These are phyloP conservation scores for Dioscorea zingiberensis DNA, from an alignment of 106 monocot species.

Conservation along the genomic window DNA sequence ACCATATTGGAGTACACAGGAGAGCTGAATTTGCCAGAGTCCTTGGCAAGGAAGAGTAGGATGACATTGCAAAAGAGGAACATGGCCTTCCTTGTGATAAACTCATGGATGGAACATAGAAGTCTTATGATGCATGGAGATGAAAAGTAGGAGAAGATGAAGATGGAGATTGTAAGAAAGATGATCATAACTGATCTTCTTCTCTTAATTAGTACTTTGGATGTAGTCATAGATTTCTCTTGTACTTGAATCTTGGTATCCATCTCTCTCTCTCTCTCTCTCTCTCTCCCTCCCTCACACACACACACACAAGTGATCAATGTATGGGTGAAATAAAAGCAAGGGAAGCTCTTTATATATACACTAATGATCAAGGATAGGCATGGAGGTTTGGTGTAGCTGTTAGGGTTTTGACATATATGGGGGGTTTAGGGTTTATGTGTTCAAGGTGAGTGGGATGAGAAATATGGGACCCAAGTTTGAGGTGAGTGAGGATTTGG, in stretches of 20 bases:
- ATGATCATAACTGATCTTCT: background rate
- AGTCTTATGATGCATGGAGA: background rate
- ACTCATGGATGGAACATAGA: background rate
- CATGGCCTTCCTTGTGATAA: slow-evolving; percentile 25
- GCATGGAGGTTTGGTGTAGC: too few relatives aligned
- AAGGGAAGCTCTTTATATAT: background rate
- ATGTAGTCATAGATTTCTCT: too few relatives aligned
- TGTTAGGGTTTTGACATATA: too few relatives aligned
- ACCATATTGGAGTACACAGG: background rate
- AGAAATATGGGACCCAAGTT: too few relatives aligned
- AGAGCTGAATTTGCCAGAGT: slow-evolving; percentile 29
- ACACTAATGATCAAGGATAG: too few relatives aligned
- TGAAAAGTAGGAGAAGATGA: background rate
- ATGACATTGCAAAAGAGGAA: slow-evolving; percentile 54
- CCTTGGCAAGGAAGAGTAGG: slow-evolving; percentile 43
- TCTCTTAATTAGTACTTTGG: too few relatives aligned
- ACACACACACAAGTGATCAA: too few relatives aligned
- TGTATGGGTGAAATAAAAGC: background rate
- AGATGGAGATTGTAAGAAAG: slow-evolving; percentile 5
- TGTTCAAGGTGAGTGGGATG: too few relatives aligned
- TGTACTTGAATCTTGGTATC: background rate
- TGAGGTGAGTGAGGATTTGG: too few relatives aligned
- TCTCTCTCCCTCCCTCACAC: background rate
- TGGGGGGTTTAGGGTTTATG: too few relatives aligned
- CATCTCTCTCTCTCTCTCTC: background rate